Evolutionary conservation across 1,139 yeast species (phyloP).

Genomic region (Hyphopichia pseudoburtonii): DNA sequence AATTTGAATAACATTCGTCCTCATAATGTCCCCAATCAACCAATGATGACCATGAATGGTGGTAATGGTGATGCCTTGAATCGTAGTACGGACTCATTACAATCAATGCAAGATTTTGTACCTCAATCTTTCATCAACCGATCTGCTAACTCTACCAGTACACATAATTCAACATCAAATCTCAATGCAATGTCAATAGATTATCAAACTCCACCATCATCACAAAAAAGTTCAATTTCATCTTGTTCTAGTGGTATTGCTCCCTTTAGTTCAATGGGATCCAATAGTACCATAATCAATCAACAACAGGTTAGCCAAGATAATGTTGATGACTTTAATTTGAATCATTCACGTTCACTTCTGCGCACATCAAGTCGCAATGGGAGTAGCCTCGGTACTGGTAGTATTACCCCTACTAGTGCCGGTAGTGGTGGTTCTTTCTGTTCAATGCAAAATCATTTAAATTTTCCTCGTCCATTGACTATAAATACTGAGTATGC

Average conservation of each 20-base stretch:
- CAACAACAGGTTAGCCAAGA: constrained; percentile 16
- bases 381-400: not conserved
- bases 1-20: constrained; percentile 40
- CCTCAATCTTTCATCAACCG: constrained; percentile 42
- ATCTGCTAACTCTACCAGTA: constrained; percentile 18
- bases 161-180: constrained; percentile 11
- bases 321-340: constrained; percentile 27
- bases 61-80: constrained; percentile 21
- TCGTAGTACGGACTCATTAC: constrained; percentile 44
- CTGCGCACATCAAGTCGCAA: constrained; percentile 26
- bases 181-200: constrained; percentile 42
- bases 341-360: constrained; percentile 25
- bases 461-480: constrained; percentile 32
- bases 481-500: constrained; percentile 44
- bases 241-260: constrained; percentile 16
- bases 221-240: constrained; percentile 35
- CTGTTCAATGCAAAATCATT: not conserved
- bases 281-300: not conserved
- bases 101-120: constrained; percentile 46
- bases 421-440: too few relatives aligned
- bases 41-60: too few relatives aligned
- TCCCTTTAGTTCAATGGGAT: constrained; percentile 17
- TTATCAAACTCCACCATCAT: constrained; percentile 45
- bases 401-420: too few relatives aligned
- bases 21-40: constrained; percentile 3